Evolutionary conservation across 805 yeast species (phyloP).

Genomic region (Metschnikowia bowlesiae): DNA sequence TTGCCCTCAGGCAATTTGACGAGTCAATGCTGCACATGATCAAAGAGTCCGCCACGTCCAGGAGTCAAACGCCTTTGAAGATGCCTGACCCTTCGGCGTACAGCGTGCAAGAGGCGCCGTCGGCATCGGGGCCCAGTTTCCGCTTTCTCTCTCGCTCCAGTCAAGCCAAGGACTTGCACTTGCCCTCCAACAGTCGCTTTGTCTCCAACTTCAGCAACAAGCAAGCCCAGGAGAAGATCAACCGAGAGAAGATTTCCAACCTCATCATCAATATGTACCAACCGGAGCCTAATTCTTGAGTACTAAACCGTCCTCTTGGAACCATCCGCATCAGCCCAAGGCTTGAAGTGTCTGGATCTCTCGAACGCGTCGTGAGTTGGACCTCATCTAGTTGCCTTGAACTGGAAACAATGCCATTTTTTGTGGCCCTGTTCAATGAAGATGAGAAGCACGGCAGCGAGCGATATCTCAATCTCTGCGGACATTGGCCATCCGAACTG

Average conservation of each 20-base stretch:
- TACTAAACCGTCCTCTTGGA: not conserved
- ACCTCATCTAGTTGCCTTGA: no score
- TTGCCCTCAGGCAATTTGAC: not conserved
- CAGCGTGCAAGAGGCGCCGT: conserved; percentile 22
- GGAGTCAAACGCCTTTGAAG: conserved; percentile 15
- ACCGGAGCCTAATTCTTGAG: not conserved
- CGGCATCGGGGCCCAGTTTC: conserved; percentile 25
- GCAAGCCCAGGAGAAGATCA: conserved; percentile 46
- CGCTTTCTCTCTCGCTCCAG: conserved; percentile 55
- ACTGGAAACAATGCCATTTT: no score
- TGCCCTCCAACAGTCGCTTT: conserved; percentile 54
- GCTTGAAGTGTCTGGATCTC: no score
- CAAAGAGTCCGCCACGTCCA: not conserved
- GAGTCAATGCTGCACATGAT: conserved; percentile 1
- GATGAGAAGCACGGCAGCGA: no score
- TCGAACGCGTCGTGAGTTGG: no score
- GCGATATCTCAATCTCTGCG: no score
- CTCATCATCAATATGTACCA: conserved; percentile 44
- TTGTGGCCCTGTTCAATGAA: no score
- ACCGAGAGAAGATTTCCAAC: conserved; percentile 53
- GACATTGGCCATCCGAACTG: no score
- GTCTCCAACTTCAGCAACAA: conserved; percentile 50
- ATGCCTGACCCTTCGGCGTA: conserved; percentile 21
- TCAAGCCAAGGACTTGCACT: conserved; percentile 41
- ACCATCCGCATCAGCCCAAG: not conserved